Percentiles rank a stretch among this genome's conserved stretches.
Evolutionary conservation across 805 yeast species (phyloP).

Genomic region (Ogataea paraovalis): DNA sequence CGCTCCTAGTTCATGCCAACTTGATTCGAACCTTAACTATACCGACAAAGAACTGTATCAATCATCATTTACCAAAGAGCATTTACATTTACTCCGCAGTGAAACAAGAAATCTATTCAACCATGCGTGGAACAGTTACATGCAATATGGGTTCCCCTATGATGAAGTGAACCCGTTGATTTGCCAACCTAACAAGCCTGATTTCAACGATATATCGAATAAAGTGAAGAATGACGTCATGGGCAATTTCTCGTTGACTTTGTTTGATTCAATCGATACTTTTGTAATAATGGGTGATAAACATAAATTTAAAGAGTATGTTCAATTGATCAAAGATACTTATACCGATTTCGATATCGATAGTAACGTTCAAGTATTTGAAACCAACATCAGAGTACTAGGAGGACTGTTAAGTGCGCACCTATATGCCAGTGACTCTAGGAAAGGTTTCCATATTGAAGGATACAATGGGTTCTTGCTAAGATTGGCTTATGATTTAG

Average conservation of each 20-base stretch:
- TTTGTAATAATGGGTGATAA: slow-evolving; percentile 68
- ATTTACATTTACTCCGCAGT: slow-evolving; percentile 26
- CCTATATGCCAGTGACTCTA: slow-evolving; percentile 54
- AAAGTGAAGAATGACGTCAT: slow-evolving; percentile 72
- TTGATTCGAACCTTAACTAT: not conserved
- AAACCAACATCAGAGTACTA: slow-evolving; percentile 72
- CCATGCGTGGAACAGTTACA: slow-evolving; percentile 73
- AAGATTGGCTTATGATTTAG: slow-evolving; percentile 69
- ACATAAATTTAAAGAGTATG: slow-evolving; percentile 46
- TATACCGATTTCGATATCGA: slow-evolving; percentile 53
- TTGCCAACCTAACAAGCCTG: slow-evolving; percentile 67
- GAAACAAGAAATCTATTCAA: slow-evolving; percentile 57
- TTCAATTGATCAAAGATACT: slow-evolving; percentile 34
- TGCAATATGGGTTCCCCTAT: slow-evolving; percentile 67
- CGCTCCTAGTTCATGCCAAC: not conserved
- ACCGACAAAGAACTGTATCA: slow-evolving; percentile 20
- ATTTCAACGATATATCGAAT: slow-evolving; percentile 48
- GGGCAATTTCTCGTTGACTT: slow-evolving; percentile 78
- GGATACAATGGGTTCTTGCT: slow-evolving; percentile 72
- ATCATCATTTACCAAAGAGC: slow-evolving; percentile 25
- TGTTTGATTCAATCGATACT: slow-evolving; percentile 77
- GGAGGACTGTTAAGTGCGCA: slow-evolving; percentile 84
- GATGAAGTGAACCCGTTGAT: slow-evolving; percentile 78
- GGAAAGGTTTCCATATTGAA: slow-evolving; percentile 37
- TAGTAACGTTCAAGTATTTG: slow-evolving; percentile 83